A percentile compares a stretch with the other conserved stretches of the same genome.
Evolutionary conservation across 768 basidiomycete genomes (phyloP).

Genomic region (Macrolepiota dolichaula): DNA sequence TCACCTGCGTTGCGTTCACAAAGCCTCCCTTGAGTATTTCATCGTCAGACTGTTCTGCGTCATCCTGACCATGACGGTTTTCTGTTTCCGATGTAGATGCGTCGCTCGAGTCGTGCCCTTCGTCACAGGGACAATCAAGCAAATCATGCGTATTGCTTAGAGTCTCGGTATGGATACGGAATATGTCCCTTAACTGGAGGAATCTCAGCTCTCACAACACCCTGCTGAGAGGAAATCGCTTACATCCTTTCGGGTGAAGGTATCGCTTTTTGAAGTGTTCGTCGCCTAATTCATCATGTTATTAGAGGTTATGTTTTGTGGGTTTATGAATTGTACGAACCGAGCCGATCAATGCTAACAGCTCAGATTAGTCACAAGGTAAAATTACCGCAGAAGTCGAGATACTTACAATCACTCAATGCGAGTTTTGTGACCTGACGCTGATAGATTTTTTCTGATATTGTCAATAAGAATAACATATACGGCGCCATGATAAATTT

Average conservation of each 20-base stretch:
- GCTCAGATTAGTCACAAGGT: not conserved
- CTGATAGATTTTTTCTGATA: slow-evolving; percentile 84
- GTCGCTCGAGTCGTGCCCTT: slow-evolving; percentile 24
- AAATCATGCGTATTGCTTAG: slow-evolving; percentile 92
- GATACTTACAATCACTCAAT: slow-evolving; percentile 67
- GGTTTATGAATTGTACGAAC: slow-evolving; percentile 30
- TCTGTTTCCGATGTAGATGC: slow-evolving; percentile 23
- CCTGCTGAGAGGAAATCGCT: slow-evolving; percentile 19
- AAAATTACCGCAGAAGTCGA: slow-evolving; percentile 21
- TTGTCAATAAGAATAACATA: slow-evolving; percentile 6
- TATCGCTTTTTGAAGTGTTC: slow-evolving; percentile 65
- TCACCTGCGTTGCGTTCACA: slow-evolving; percentile 62
- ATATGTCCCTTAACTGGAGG: slow-evolving; percentile 83
- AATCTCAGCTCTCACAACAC: not conserved
- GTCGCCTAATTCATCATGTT: slow-evolving; percentile 24
- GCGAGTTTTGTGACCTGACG: slow-evolving; percentile 94
- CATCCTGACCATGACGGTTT: slow-evolving; percentile 13
- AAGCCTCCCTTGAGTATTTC: slow-evolving; percentile 42
- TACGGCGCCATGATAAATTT: slow-evolving; percentile 5
- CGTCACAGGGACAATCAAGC: slow-evolving; percentile 72
- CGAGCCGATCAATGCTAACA: slow-evolving; percentile 67
- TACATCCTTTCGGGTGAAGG: slow-evolving; percentile 86
- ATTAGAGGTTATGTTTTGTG: not conserved
- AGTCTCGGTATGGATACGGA: slow-evolving; percentile 78
- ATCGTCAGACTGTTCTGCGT: not conserved